Evolutionary conservation across 2,329 filamentous ascomycete species (phyloP).

Genomic region (Ilyonectria mors-panacis): DNA sequence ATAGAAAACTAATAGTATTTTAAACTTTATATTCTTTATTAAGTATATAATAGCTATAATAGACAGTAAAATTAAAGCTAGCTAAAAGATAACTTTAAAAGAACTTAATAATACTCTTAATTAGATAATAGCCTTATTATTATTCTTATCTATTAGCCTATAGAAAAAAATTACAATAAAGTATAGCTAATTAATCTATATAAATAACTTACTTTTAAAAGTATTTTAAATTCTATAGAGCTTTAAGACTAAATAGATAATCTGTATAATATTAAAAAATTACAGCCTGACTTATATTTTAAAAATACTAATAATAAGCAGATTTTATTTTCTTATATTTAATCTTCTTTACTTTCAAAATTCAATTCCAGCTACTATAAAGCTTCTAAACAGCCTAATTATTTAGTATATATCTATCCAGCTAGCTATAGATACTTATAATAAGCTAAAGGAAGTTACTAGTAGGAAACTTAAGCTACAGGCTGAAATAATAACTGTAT

Average conservation of each 20-base stretch:
- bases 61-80: neutral
- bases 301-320: constrained; percentile 6
- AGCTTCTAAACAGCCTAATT: constrained; percentile 76
- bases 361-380: constrained; percentile 56
- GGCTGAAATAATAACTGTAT: neutral
- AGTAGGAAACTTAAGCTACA: neutral
- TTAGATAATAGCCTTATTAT: too few relatives aligned
- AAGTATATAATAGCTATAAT: constrained; percentile 39
- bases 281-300: constrained; percentile 1
- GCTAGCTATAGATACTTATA: neutral
- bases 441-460: neutral
- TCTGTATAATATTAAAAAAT: too few relatives aligned
- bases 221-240: constrained; percentile 42
- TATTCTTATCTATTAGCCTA: too few relatives aligned
- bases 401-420: constrained; percentile 59
- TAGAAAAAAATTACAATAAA: too few relatives aligned
- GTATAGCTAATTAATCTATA: too few relatives aligned
- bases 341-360: constrained; percentile 12
- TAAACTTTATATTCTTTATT: neutral
- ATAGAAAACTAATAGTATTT: constrained; percentile 67
- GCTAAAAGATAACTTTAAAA: too few relatives aligned
- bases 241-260: constrained; percentile 43
- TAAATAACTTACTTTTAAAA: too few relatives aligned
- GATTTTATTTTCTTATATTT: constrained; percentile 11
- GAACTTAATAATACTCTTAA: too few relatives aligned